Evolutionary conservation across 169 alveolate species (phyloP).

Genomic region (Amoebophrya sp.): DNA sequence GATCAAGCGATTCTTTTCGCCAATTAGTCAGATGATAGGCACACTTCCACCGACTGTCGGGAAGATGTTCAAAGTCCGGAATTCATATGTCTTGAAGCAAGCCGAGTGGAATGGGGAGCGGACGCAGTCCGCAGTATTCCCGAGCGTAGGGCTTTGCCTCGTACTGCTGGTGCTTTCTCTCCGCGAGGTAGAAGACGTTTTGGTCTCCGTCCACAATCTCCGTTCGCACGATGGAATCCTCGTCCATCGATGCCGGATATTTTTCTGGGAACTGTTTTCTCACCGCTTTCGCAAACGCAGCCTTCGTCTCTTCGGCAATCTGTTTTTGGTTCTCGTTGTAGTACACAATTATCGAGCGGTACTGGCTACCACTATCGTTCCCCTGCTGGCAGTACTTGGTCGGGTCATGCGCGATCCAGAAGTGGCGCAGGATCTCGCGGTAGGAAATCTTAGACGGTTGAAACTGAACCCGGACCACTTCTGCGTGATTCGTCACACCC

Average conservation of each 20-base stretch:
- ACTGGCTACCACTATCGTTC: not conserved
- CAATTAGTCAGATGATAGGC: too few relatives aligned
- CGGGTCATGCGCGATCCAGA: not conserved
- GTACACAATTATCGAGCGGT: not conserved
- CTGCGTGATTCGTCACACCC: not conserved
- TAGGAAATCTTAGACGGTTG: not conserved
- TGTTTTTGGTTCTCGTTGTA: not conserved
- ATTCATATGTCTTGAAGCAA: not conserved
- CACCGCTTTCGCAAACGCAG: not conserved
- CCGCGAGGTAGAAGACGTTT: not conserved
- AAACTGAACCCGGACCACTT: not conserved
- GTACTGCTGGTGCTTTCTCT: not conserved
- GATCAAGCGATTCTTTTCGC: too few relatives aligned
- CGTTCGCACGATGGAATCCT: not conserved
- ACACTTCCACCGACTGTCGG: too few relatives aligned
- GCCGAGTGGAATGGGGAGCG: not conserved
- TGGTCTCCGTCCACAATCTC: not conserved
- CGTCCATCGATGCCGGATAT: not conserved
- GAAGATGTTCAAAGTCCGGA: too few relatives aligned
- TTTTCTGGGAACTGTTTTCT: not conserved
- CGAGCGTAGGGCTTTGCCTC: not conserved
- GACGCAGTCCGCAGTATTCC: not conserved
- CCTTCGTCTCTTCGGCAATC: not conserved
- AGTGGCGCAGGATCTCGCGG: not conserved
- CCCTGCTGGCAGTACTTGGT: not conserved